Evolutionary conservation across 2,329 filamentous ascomycete genomes (phyloP).

Genomic region (Periconia macrospinosa): DNA sequence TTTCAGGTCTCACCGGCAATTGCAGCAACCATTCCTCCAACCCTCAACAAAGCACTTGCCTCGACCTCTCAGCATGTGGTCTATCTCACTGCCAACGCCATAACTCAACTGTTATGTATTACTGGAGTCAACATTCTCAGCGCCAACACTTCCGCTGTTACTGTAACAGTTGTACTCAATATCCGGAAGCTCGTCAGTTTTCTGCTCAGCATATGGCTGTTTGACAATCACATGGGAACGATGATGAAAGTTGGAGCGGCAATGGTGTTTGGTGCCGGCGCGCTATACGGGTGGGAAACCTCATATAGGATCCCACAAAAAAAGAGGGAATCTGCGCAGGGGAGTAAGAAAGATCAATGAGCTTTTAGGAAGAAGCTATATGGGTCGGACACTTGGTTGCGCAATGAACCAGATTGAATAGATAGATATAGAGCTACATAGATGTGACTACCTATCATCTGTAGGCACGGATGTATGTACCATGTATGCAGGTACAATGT

Average conservation of each 20-base stretch:
- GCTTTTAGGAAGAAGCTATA: background rate
- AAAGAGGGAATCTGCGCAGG: constrained; percentile 29
- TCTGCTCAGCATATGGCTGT: constrained; percentile 88
- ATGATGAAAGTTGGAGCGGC: constrained; percentile 80
- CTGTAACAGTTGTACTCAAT: constrained; percentile 95
- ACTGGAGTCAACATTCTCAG: constrained; percentile 94
- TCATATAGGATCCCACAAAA: constrained; percentile 49
- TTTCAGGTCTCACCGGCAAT: constrained; percentile 47
- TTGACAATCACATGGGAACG: constrained; percentile 78
- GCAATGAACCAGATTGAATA: background rate
- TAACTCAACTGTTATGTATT: constrained; percentile 94
- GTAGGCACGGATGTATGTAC: no score
- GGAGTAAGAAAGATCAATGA: constrained; percentile 31
- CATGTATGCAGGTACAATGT: no score
- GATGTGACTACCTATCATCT: no score
- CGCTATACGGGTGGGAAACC: constrained; percentile 80
- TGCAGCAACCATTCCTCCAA: constrained; percentile 30
- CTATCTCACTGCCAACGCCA: constrained; percentile 73
- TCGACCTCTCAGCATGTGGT: constrained; percentile 67
- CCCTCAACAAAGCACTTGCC: constrained; percentile 31
- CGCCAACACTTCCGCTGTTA: constrained; percentile 84
- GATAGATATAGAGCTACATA: background rate
- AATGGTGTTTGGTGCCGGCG: constrained; percentile 89
- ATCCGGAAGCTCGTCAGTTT: constrained; percentile 92
- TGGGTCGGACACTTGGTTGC: no score